Evolutionary conservation across 441 rosid species (phyloP).

Genomic region (Macaranga tanarius): DNA sequence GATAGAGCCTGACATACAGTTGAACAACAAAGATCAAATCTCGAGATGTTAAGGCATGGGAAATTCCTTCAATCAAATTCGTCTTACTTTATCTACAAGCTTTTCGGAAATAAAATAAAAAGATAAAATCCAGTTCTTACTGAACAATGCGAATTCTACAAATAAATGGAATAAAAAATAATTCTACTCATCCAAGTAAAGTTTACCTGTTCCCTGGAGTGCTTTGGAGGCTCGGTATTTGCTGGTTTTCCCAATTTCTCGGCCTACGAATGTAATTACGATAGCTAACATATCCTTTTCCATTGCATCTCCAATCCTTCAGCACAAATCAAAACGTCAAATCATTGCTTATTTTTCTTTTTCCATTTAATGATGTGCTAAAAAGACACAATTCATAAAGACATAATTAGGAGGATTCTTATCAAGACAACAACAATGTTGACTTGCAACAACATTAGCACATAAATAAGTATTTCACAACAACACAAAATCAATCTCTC

Average conservation of each 20-base stretch:
- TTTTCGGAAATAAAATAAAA: background rate
- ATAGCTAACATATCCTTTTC: slow-evolving; percentile 78
- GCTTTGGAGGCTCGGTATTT: slow-evolving; percentile 56
- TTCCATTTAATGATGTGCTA: too few species aligned
- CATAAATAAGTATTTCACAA: too few species aligned
- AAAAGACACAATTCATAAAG: too few species aligned
- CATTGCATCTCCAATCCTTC: slow-evolving; percentile 96
- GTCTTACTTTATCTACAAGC: background rate
- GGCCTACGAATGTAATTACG: slow-evolving; percentile 86
- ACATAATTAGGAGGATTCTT: too few species aligned
- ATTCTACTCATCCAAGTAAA: slow-evolving; percentile 16
- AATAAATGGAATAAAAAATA: background rate
- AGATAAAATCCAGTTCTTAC: slow-evolving; percentile 2
- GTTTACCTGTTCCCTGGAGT: slow-evolving; percentile 88
- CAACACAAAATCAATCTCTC: too few species aligned
- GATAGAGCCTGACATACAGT: background rate
- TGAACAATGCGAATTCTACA: background rate
- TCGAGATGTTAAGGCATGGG: background rate
- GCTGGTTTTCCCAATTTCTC: slow-evolving; percentile 68
- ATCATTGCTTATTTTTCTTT: background rate
- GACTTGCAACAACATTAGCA: too few species aligned
- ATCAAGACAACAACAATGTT: too few species aligned
- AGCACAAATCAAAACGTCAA: slow-evolving; percentile 24
- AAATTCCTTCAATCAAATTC: slow-evolving; percentile 5
- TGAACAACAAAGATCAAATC: slow-evolving; percentile 4